Evolutionary conservation across 1,284 basidiomycete species (phyloP), one percentile per base, ranked within the genome.

Genomic region (Caloboletus inedulis): DNA sequence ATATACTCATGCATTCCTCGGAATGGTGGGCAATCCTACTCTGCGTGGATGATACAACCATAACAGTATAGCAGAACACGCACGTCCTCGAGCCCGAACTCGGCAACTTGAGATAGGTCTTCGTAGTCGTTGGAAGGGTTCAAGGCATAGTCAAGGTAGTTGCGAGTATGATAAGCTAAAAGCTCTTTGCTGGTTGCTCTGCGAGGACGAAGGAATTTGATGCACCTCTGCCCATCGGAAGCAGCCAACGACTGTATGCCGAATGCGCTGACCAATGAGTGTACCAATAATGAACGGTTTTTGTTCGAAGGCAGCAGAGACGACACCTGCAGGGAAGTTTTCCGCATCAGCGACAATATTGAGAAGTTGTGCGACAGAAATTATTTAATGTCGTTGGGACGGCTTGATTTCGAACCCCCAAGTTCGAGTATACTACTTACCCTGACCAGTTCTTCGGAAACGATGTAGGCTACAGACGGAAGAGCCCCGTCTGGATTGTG

Each of bases 221-320:
- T 61, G 8, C 55, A 47, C 37, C 58, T 63, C 16, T 66, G 58
- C 19, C 59, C 60, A 13, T 66, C 47, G 19, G 66, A 61, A 39
- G 56, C 51, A 39, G 56, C 51, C 23, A 66, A 57, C 14, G 71
- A 69, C 35, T 89, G 70, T 2, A 92, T 71, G 0, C 78, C 81
- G 37, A 87, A 76, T 0, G 81, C 70, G 29, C 75, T 75, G 48
- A 85, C 73, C 12, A 96, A 76, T 2, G 82, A 80, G 63, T 97
- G 92, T 2, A 95, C 90, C 6, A 92, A 66, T 0, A 82, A 66
- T 0, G 93, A 94, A n/a, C 94, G 79, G 14, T 86, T 85, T 47
- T 68, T 74, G 66, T 97, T 96, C 1, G 91, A 90, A 0, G 94
- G 94, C 1, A 96, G 78, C 4, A 81, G 73, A 19, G 87, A 88